Conservation (phyloP, 768 basidiomycete genomes). For the Suillus weaverae region DNA sequence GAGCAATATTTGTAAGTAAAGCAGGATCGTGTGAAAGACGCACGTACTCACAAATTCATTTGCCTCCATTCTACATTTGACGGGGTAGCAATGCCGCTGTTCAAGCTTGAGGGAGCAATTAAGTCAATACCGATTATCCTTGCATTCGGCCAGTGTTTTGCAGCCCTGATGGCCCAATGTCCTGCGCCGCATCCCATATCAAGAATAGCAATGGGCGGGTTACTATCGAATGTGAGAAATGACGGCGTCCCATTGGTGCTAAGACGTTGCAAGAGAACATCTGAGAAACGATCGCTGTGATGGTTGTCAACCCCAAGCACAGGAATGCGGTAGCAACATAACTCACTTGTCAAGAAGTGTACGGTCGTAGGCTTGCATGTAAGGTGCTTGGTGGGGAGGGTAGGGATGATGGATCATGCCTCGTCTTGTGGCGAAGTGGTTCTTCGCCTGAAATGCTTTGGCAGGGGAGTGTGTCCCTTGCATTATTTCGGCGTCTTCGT, state of each 20-base stretch:
- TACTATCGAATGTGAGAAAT: constrained; percentile 53
- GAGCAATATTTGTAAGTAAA: constrained; percentile 15
- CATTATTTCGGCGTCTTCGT: not conserved
- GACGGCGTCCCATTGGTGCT: constrained; percentile 54
- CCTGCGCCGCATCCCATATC: constrained; percentile 80
- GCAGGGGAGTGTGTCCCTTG: constrained; percentile 6
- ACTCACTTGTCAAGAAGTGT: constrained; percentile 59
- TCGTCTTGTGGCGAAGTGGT: constrained; percentile 25
- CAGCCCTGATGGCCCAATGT: constrained; percentile 64
- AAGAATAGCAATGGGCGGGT: constrained; percentile 55
- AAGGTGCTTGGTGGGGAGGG: constrained; percentile 45
- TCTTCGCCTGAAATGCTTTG: constrained; percentile 22
- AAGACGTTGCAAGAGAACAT: constrained; percentile 55
- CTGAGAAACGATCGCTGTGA: constrained; percentile 60
- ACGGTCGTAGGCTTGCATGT: constrained; percentile 68
- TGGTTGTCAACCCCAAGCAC: constrained; percentile 7
- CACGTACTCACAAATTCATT: constrained; percentile 64
- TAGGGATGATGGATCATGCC: constrained; percentile 59
- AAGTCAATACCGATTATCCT: constrained; percentile 68
- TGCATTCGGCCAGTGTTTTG: constrained; percentile 58
- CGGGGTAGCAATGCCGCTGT: constrained; percentile 39
- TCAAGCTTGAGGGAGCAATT: constrained; percentile 36
- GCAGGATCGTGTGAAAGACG: not conserved
- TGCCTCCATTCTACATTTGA: constrained; percentile 49
- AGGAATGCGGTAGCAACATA: constrained; percentile 3